These are phyloP conservation scores for Hypomyces rosellus DNA, from an alignment of 2,329 filamentous ascomycete genomes.

Conservation along the genomic window DNA sequence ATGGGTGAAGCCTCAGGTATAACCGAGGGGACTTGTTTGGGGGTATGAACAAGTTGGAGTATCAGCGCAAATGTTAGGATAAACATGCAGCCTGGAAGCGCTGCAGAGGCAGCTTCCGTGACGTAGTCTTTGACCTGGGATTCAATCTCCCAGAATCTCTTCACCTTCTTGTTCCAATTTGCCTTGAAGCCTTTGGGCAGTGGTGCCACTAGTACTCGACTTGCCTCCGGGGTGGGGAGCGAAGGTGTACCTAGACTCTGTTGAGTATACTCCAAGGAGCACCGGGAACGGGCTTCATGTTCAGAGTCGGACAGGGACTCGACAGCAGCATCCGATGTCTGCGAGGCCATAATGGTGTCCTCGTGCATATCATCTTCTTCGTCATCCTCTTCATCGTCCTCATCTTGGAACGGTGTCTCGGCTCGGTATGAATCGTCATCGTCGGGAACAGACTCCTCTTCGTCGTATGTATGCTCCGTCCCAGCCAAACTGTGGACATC, in stretches of 20 bases:
- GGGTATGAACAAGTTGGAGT: slow-evolving; percentile 24
- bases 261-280: slow-evolving; percentile 44
- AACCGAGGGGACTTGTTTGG: background rate
- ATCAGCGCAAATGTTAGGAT: slow-evolving; percentile 18
- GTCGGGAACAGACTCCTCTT: slow-evolving; percentile 32
- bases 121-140: slow-evolving; percentile 13
- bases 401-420: slow-evolving; percentile 5
- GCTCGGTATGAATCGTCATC: slow-evolving; percentile 20
- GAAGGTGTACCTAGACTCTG: slow-evolving; percentile 41
- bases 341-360: slow-evolving; percentile 8
- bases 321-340: slow-evolving; percentile 7
- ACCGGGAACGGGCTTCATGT: slow-evolving; percentile 32
- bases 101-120: slow-evolving; percentile 13
- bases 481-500: slow-evolving; percentile 47
- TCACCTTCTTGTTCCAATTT: slow-evolving; percentile 13
- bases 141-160: slow-evolving; percentile 12
- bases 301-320: slow-evolving; percentile 29
- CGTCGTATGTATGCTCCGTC: slow-evolving; percentile 42
- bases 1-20: slow-evolving; percentile 13
- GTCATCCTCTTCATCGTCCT: slow-evolving; percentile 12
- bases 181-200: slow-evolving; percentile 7
- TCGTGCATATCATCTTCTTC: slow-evolving; percentile 10
- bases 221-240: slow-evolving; percentile 30
- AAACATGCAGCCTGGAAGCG: slow-evolving; percentile 21
- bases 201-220: slow-evolving; percentile 20